Evolutionary conservation across 2,329 filamentous ascomycete species (phyloP), one percentile per base, ranked within the genome.

Genomic region (Fusarium burgessii): DNA sequence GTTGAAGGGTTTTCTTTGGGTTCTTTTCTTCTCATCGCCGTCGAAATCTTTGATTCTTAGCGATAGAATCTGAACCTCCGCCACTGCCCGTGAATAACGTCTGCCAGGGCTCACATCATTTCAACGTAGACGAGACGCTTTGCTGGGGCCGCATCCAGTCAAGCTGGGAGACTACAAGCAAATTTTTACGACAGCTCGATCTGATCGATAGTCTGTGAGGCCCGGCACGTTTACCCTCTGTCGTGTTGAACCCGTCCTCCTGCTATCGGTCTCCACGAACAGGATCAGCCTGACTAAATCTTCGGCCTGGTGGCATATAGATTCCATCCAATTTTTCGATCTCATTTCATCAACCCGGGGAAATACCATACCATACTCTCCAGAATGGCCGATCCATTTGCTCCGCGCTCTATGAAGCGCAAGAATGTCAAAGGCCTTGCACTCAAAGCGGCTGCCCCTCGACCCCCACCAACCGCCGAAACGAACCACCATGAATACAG

Each of bases 341-440:
- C 54, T 45, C 25, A 43, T 18, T 46, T 54, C 42, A 52, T 54
- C 32, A 54, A 58, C 42, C 59, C 47, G 68, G 58, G 47, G 40
- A 47, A 58, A 47, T 64, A 59, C n/a, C 18, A 38, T 36, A 12
- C 46, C 29, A 45, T 27, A 54, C 25, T 46, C 47, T 65, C 56
- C 80, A 81, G 72, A 79, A 91, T 91, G 90, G 86, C 87, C 76
- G 89, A 91, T 77, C 78, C 83, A 36, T 90, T 91, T 75, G 88
- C 88, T 70, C 88, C 88, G 82, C 89, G 89, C 82, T 97, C 96
- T 68, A 92, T 99, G 91, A 98, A 98, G 91, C 92, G 95, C 87
- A 98, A 98, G 89, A 99, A 99, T 81, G 92, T 97, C 82, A 98
- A 98, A 85, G 95, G 95, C 40, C 91, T 99, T 54, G 95, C 94